Conservation (phyloP, 495 filamentous ascomycete species). For the Cenococcum geophilum region DNA sequence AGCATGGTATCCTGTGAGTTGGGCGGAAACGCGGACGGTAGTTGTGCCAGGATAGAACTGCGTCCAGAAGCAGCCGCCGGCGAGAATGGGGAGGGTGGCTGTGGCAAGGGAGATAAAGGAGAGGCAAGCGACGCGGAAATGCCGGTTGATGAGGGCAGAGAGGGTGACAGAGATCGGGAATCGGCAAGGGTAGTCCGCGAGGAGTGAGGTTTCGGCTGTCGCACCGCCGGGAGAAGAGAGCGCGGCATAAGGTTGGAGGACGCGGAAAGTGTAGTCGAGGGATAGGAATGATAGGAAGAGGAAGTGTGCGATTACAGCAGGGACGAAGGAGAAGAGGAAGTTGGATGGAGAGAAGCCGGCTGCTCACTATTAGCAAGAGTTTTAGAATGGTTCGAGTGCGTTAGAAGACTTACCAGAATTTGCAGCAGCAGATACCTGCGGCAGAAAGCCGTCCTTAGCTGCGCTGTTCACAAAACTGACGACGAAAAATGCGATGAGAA, state of each 20-base stretch:
- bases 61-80: conserved; percentile 75
- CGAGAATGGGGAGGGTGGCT: conserved; percentile 63
- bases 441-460: conserved; percentile 61
- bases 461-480: conserved; percentile 64
- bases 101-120: conserved; percentile 60
- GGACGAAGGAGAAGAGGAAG: conserved; percentile 83
- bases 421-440: conserved; percentile 56
- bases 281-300: conserved; percentile 72
- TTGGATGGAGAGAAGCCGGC: conserved; percentile 75
- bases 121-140: conserved; percentile 65
- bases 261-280: conserved; percentile 67
- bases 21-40: conserved; percentile 54
- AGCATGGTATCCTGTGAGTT: conserved; percentile 60
- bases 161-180: conserved; percentile 58
- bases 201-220: conserved; percentile 59
- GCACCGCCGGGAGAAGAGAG: conserved; percentile 55
- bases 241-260: conserved; percentile 67
- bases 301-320: conserved; percentile 65
- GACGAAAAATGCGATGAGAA: conserved; percentile 65
- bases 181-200: conserved; percentile 65
- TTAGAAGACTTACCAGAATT: conserved; percentile 30
- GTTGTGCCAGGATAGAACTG: conserved; percentile 52
- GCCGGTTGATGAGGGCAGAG: conserved; percentile 55
- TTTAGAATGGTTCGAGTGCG: not conserved
- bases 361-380: conserved; percentile 1